Base-by-base conservation (phyloP, 1,284 basidiomycete genomes). In the Amylostereum chailletii region DNA sequence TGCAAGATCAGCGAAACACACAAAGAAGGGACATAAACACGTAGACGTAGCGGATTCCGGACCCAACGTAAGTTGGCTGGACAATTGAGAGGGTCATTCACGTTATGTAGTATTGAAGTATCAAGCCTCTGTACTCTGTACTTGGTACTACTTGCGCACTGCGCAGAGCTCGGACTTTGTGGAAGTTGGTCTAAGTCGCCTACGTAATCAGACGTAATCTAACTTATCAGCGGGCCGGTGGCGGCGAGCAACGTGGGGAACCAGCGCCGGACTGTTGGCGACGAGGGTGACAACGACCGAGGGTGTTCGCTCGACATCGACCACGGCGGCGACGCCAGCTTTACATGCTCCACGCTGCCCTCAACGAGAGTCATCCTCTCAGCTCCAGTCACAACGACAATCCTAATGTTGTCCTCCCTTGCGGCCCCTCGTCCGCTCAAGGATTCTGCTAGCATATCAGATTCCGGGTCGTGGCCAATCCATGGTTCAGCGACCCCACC, bases 361-460 rank as follows among this genome's bases (percentile, higher is more conserved):
- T 51, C 32, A 51, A 55, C 54, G 54, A 55, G 54, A 49, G 54
- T 53, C 45, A 51, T 51, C 54, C 53, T 55, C 54, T 54, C 54
- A 51, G 42, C 39, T 55, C 47, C 7, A 51, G 49, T 42, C 47
- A 51, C 33, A 49, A 49, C 53, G 50, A 51, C 34, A 43, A 51
- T 31, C 32, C 51, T 51, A 33, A 56, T 56, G 54, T 34, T 56
- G 49, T 56, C 54, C 31, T 55, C 53, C 37, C 51, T 57, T 34
- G 53, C 56, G 19, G 51, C 50, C 37, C 53, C 56, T 5, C 55
- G 41, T 33, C 55, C 55, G 29, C 30, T 48, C 37, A 44, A 44
- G 40, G 53, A 49, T 3, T 52, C 49, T 42, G 48, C 47, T 53
- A 57, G 51, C 42, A 43, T 55, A n/a, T 53, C 56, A 31, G 56